phyloP scores from a whole-genome alignment of 2,329 filamentous ascomycete species.

The Curvularia hawaiiensis region DNA sequence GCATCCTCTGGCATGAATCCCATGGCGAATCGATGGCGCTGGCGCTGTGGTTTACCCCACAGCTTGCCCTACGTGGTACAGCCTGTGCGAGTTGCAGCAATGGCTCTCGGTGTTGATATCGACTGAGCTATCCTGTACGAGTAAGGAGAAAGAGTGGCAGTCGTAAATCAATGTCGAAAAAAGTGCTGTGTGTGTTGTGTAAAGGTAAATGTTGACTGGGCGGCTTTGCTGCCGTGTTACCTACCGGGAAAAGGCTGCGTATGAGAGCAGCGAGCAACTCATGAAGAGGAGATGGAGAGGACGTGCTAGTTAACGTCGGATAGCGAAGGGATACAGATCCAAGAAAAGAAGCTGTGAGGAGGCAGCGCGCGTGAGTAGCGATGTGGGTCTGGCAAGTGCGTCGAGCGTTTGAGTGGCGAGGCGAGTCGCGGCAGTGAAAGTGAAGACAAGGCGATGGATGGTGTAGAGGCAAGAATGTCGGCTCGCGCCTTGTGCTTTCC shows the following conservation, averaged over 20 bases:
- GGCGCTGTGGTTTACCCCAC: conserved; percentile 5
- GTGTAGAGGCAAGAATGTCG: not conserved
- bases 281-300: conserved; percentile 1
- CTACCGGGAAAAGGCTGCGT: conserved; percentile 4
- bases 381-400: conserved; percentile 18
- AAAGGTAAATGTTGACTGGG: conserved; percentile 5
- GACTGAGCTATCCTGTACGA: not conserved
- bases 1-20: conserved; percentile 26
- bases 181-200: conserved; percentile 2
- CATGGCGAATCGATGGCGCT: conserved; percentile 25
- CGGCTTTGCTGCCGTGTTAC: conserved; percentile 12
- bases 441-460: conserved; percentile 11
- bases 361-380: conserved; percentile 19
- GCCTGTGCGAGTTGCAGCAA: conserved; percentile 1
- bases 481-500: conserved; percentile 7
- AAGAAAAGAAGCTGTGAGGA: conserved; percentile 10
- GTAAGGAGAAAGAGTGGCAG: not conserved
- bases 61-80: conserved; percentile 8
- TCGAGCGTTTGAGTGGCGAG: conserved; percentile 23
- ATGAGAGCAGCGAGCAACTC: conserved; percentile 4
- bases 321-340: conserved; percentile 27
- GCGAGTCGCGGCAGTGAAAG: conserved; percentile 20
- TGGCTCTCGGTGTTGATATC: not conserved
- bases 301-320: not conserved
- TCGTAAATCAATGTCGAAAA: not conserved